Conservation (phyloP, 2,329 filamentous ascomycete genomes). For the Neoarthrinium moseri region DNA sequence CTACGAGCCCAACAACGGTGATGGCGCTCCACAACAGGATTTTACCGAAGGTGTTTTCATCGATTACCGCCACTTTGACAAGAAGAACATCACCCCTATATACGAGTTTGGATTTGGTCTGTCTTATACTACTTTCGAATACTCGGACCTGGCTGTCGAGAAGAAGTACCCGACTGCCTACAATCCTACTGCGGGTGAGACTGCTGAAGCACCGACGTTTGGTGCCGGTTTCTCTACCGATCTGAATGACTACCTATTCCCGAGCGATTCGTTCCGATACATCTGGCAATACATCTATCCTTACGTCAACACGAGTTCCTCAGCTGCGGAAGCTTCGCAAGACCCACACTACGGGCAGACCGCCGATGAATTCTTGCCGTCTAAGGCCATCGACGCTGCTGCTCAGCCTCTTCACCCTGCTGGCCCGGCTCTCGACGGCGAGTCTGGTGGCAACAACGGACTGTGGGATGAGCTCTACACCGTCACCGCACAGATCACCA, state of each 20-base stretch:
- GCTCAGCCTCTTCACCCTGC: constrained; percentile 54
- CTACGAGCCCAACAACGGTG: constrained; percentile 68
- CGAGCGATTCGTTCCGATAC: constrained; percentile 49
- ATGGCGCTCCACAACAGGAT: constrained; percentile 65
- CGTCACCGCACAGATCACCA: constrained; percentile 66
- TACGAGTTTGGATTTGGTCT: constrained; percentile 83
- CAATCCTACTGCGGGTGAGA: constrained; percentile 59
- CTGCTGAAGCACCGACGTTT: constrained; percentile 66
- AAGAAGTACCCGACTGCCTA: constrained; percentile 52
- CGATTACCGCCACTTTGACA: constrained; percentile 77
- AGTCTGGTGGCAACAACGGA: constrained; percentile 61
- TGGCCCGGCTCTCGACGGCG: constrained; percentile 34
- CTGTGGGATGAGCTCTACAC: constrained; percentile 71
- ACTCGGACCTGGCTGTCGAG: constrained; percentile 63
- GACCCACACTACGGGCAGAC: constrained; percentile 61
- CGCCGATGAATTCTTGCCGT: constrained; percentile 59
- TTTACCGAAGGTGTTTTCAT: constrained; percentile 80
- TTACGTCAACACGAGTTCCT: constrained; percentile 64
- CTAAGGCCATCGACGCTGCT: constrained; percentile 51
- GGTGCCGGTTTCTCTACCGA: constrained; percentile 68
- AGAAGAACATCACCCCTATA: constrained; percentile 61
- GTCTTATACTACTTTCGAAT: constrained; percentile 76
- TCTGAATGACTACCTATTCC: constrained; percentile 67
- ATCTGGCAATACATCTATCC: constrained; percentile 65
- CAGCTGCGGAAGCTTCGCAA: constrained; percentile 50